Evolutionary conservation across 2,329 filamentous ascomycete species (phyloP).

Genomic region (Sporothrix brasiliensis): DNA sequence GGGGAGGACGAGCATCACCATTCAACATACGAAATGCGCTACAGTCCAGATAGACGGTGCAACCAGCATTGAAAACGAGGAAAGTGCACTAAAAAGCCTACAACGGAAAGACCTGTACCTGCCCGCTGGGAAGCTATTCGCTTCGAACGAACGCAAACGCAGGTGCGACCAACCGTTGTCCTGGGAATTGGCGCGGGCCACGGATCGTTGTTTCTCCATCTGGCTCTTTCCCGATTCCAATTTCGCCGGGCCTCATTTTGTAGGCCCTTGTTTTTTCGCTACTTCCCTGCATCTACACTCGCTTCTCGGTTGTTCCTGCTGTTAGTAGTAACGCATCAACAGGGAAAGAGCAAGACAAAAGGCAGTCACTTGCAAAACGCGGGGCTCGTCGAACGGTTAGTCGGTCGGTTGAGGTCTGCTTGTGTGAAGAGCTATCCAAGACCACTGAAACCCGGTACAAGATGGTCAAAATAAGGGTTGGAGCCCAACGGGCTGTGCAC

Average conservation of each 20-base stretch:
- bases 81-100: neutral
- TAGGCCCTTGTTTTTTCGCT: neutral
- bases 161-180: neutral
- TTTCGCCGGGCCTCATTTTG: neutral
- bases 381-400: neutral
- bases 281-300: neutral
- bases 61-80: neutral
- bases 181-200: neutral
- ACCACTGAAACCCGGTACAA: neutral
- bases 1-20: neutral
- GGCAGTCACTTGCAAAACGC: neutral
- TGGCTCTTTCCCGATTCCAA: neutral
- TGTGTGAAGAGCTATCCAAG: neutral
- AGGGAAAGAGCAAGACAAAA: neutral
- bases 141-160: neutral
- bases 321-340: neutral
- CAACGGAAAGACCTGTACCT: neutral
- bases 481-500: constrained; percentile 4
- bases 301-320: constrained; percentile 8
- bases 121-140: neutral
- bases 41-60: neutral
- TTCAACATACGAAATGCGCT: neutral
- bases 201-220: constrained; percentile 3
- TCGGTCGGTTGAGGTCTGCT: constrained; percentile 9
- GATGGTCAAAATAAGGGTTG: neutral